phyloP scores from a whole-genome alignment of 257 asterid species.

The Coffea canephora region DNA sequence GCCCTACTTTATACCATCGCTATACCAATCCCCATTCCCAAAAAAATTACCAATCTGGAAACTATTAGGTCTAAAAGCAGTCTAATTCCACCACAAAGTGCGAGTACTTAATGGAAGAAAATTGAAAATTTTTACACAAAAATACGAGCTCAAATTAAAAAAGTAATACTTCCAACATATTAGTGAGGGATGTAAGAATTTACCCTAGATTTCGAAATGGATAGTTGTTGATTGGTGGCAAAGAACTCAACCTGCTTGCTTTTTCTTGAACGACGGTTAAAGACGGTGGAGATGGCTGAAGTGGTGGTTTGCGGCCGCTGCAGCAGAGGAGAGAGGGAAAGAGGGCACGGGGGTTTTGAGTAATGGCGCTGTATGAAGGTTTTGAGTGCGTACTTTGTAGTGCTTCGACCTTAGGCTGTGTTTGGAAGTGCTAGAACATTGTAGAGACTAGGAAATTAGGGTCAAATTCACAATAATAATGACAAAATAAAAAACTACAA shows the following conservation, averaged over 20 bases:
- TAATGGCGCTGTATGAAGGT: not conserved
- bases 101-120: not conserved
- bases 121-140: not conserved
- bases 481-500: no score
- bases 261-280: not conserved
- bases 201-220: not conserved
- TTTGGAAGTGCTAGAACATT: not conserved
- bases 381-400: not conserved
- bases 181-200: not conserved
- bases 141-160: not conserved
- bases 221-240: not conserved
- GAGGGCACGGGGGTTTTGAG: not conserved
- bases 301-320: not conserved
- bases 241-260: not conserved
- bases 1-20: no score
- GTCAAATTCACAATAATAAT: no score
- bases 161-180: no score
- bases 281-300: not conserved
- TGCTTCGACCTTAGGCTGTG: not conserved
- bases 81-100: not conserved
- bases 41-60: not conserved
- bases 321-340: not conserved
- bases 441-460: not conserved
- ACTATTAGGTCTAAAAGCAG: no score
- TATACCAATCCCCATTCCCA: not conserved